These are phyloP conservation scores for Penicillium sp. DNA, from an alignment of 2,329 filamentous ascomycete species.

Conservation along the genomic window DNA sequence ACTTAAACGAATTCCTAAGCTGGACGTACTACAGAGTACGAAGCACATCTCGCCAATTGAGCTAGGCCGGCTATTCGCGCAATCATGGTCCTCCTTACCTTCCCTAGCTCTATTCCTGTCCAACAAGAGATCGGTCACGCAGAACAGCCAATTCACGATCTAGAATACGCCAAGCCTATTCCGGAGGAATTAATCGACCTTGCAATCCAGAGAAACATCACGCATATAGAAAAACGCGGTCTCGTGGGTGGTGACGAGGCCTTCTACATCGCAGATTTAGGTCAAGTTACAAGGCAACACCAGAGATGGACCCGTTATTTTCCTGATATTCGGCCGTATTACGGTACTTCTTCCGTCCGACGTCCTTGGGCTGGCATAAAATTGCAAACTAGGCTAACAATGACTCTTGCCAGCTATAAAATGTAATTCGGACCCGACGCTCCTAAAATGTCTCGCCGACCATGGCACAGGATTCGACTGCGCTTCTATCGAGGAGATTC, in stretches of 20 bases:
- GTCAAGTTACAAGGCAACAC: conserved; percentile 19
- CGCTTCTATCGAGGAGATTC: conserved; percentile 28
- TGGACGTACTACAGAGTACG: too few species aligned
- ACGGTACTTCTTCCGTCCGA: conserved; percentile 10
- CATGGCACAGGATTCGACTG: conserved; percentile 30
- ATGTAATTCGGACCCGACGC: conserved; percentile 28
- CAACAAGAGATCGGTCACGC: not conserved
- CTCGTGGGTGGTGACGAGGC: conserved; percentile 15
- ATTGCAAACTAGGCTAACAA: not conserved
- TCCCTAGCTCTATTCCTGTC: not conserved
- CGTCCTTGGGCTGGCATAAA: too few species aligned
- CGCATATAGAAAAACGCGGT: conserved; percentile 1
- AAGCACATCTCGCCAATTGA: not conserved
- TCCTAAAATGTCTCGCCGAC: conserved; percentile 24
- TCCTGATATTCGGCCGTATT: conserved; percentile 21
- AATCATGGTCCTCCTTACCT: not conserved
- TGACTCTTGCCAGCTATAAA: conserved; percentile 24
- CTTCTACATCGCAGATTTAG: conserved; percentile 25
- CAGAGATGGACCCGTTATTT: conserved; percentile 17
- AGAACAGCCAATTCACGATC: not conserved
- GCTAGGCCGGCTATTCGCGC: not conserved
- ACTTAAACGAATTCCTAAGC: too few species aligned
- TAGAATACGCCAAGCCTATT: not conserved
- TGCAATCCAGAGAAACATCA: conserved; percentile 13
- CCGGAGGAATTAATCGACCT: conserved; percentile 13